Percentiles rank a stretch among this genome's conserved stretches.
Conservation (phyloP, 2,329 filamentous ascomycete species). For the Nectriaceae sp. region DNA sequence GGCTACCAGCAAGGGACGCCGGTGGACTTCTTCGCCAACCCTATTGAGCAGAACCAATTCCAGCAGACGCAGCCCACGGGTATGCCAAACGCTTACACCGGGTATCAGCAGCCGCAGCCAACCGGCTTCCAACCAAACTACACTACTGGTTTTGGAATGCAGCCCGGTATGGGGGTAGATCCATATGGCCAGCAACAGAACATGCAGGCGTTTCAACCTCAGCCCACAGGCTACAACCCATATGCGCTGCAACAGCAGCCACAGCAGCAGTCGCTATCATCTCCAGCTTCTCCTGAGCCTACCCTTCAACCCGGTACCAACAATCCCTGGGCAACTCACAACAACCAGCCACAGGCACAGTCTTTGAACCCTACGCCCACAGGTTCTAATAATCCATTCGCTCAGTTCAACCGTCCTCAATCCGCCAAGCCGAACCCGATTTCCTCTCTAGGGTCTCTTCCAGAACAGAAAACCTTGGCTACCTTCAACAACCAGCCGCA, state of each 20-base stretch:
- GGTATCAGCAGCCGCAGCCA: conserved; percentile 48
- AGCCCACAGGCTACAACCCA: conserved; percentile 57
- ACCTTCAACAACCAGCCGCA: conserved; percentile 53
- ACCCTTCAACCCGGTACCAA: conserved; percentile 79
- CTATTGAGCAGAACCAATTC: conserved; percentile 74
- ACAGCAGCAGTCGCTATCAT: conserved; percentile 41
- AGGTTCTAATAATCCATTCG: conserved; percentile 97
- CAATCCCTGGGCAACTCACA: conserved; percentile 83
- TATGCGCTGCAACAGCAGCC: conserved; percentile 48
- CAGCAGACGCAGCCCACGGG: conserved; percentile 76
- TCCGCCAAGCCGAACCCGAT: conserved; percentile 54
- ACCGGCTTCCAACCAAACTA: conserved; percentile 62
- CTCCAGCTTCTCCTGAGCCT: conserved; percentile 55
- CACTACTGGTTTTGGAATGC: conserved; percentile 66
- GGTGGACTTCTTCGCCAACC: conserved; percentile 97
- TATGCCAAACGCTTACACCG: conserved; percentile 58
- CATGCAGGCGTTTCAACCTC: conserved; percentile 49
- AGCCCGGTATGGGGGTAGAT: conserved; percentile 69
- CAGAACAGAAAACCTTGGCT: conserved; percentile 79
- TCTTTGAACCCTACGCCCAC: conserved; percentile 80
- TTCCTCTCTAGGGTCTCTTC: conserved; percentile 72
- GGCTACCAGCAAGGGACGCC: conserved; percentile 96
- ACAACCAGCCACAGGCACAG: conserved; percentile 57
- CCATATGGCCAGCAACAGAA: conserved; percentile 57
- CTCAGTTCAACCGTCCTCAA: conserved; percentile 67